A percentile compares a stretch with the other conserved stretches of the same genome.
phyloP scores from a whole-genome alignment of 164 flowering plant genomes.

The Malania oleifera region DNA sequence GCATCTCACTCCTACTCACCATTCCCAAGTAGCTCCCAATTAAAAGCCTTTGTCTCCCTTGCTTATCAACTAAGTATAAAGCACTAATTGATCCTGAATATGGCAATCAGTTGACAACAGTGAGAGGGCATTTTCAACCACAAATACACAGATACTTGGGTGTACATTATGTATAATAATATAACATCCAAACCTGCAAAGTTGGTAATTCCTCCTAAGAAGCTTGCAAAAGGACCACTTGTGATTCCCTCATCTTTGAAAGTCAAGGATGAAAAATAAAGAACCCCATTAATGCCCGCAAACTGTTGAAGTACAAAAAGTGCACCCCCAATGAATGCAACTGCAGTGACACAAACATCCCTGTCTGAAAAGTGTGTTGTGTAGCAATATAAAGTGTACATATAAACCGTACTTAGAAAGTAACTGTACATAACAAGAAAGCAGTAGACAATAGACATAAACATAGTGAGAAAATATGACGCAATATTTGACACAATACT shows the following conservation, averaged over 20 bases:
- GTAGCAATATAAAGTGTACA: neutral
- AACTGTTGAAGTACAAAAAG: conserved; percentile 82
- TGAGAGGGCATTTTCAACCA: conserved; percentile 7
- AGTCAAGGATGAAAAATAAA: conserved; percentile 79
- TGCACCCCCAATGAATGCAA: conserved; percentile 69
- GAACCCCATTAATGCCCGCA: conserved; percentile 87
- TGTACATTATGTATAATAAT: neutral
- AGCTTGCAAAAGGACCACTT: conserved; percentile 59
- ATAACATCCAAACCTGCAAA: conserved; percentile 52
- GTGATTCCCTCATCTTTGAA: conserved; percentile 72
- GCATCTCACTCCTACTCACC: conserved; percentile 39
- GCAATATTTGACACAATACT: neutral
- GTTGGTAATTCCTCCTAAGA: conserved; percentile 65
- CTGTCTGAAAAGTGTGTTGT: neutral
- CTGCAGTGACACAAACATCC: conserved; percentile 37
- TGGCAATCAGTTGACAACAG: conserved; percentile 10
- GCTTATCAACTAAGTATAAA: conserved; percentile 58
- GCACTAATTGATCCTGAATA: conserved; percentile 67
- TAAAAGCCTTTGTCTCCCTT: conserved; percentile 75
- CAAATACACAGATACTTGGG: neutral
- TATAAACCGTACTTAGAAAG: too few relatives aligned
- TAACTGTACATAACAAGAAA: too few relatives aligned
- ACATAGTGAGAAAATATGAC: too few relatives aligned
- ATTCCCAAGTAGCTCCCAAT: conserved; percentile 86
- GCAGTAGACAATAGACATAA: too few relatives aligned